A percentile compares a stretch with the other conserved stretches of the same genome.
Conservation (phyloP, 345 rosid genomes). For the Draba incana region DNA sequence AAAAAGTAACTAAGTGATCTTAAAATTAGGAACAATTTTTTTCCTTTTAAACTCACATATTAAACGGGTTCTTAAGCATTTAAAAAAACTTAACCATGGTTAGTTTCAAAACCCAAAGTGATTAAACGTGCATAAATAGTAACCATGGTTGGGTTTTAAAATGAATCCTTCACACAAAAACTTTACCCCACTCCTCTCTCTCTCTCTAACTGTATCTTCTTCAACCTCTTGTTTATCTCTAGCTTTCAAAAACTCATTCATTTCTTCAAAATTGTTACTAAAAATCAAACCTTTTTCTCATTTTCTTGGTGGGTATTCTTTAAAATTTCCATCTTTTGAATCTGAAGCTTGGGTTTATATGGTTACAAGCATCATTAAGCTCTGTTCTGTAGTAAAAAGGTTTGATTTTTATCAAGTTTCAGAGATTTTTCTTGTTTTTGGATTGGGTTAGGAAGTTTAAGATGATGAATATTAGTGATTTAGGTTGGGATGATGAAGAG, state of each 20-base stretch:
- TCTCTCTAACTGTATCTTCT: conserved; percentile 33
- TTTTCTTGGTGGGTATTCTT: conserved; percentile 16
- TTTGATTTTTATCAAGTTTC: conserved; percentile 12
- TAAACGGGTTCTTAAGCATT: conserved; percentile 9
- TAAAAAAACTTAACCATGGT: conserved; percentile 37
- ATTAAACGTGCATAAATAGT: conserved; percentile 32
- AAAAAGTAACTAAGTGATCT: background rate
- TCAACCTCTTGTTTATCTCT: conserved; percentile 24
- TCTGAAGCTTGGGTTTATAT: conserved; percentile 30
- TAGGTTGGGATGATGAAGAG: conserved; percentile 79
- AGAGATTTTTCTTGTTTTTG: conserved; percentile 2
- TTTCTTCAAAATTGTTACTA: background rate
- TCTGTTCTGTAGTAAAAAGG: conserved; percentile 22
- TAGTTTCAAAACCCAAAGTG: conserved; percentile 22
- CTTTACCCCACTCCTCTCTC: conserved; percentile 10
- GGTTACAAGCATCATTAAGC: conserved; percentile 33
- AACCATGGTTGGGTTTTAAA: conserved; percentile 35
- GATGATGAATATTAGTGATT: conserved; percentile 59
- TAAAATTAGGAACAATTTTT: conserved; percentile 14
- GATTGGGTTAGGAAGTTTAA: conserved; percentile 6
- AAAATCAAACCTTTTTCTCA: conserved; percentile 13
- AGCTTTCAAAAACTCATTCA: background rate
- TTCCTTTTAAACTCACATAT: background rate
- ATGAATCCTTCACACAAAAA: conserved; percentile 13
- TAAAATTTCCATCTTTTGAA: background rate